phyloP scores from a whole-genome alignment of 176 grass and related monocot genomes.

The Oryza nivara region DNA sequence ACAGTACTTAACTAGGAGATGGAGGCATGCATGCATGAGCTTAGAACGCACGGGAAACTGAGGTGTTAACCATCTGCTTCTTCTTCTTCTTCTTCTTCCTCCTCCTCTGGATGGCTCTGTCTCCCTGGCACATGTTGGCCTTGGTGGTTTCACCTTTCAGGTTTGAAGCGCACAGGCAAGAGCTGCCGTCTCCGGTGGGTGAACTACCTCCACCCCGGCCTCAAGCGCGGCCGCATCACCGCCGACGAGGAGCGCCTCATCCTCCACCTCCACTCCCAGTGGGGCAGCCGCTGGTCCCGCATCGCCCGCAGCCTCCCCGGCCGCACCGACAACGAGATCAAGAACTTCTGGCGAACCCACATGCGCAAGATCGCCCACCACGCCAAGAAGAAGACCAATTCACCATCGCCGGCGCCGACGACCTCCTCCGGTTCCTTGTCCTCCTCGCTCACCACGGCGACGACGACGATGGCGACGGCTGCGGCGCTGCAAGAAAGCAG shows the following conservation, averaged over 20 bases:
- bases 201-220: conserved; percentile 85
- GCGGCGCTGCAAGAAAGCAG: conserved; percentile 3
- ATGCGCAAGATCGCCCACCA: conserved; percentile 79
- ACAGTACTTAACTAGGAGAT: not conserved
- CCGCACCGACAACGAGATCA: conserved; percentile 99
- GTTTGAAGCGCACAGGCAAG: conserved; percentile 86
- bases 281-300: conserved; percentile 85
- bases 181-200: conserved; percentile 92
- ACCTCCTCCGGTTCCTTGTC: conserved; percentile 23
- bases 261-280: conserved; percentile 74
- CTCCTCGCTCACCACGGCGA: conserved; percentile 39
- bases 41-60: conserved; percentile 24
- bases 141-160: conserved; percentile 50
- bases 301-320: conserved; percentile 91
- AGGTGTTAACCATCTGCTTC: conserved; percentile 37
- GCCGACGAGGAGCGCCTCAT: conserved; percentile 83
- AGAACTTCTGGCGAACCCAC: conserved; percentile 99
- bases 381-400: not conserved
- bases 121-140: conserved; percentile 31
- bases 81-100: conserved; percentile 12
- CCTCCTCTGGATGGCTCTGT: not conserved
- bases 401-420: not conserved
- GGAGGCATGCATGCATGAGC: conserved; percentile 24
- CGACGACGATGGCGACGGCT: not conserved
- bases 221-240: conserved; percentile 87